Evolutionary conservation across 2,329 filamentous ascomycete species (phyloP).

Genomic region (Fusarium pseudocircinatum): DNA sequence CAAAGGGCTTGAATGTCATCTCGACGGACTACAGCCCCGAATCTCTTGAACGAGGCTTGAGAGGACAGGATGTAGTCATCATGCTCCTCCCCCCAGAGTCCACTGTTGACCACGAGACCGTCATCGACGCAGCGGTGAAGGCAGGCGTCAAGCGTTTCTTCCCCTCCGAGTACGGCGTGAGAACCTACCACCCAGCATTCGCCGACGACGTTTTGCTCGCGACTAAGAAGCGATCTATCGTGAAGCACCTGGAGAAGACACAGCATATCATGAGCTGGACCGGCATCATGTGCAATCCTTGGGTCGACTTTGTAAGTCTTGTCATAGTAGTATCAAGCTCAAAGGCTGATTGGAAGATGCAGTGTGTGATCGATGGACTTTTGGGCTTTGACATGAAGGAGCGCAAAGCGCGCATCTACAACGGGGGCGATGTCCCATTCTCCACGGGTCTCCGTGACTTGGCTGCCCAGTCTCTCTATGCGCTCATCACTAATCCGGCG

Average conservation of each 20-base stretch:
- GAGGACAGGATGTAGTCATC: neutral
- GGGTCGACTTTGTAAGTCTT: neutral
- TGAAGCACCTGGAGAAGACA: neutral
- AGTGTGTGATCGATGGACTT: neutral
- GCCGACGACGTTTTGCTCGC: neutral
- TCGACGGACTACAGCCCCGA: neutral
- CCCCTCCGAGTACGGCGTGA: neutral
- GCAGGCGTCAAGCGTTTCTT: neutral
- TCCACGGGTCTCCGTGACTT: conserved; percentile 8
- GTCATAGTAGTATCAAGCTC: neutral
- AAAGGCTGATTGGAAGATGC: neutral
- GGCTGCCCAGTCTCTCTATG: conserved; percentile 2
- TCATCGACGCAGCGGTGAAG: neutral
- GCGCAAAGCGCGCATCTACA: neutral
- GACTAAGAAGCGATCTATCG: neutral
- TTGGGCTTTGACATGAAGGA: neutral
- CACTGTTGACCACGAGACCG: neutral
- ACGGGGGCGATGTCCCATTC: conserved; percentile 4
- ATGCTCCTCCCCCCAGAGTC: neutral
- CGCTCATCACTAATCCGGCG: neutral
- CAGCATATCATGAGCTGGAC: neutral
- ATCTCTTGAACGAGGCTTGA: neutral
- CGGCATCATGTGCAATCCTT: neutral
- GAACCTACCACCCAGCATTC: neutral
- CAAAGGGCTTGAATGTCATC: neutral